A percentile compares a stretch with the other conserved stretches of the same genome.
These are phyloP conservation scores for Stephania cephalantha DNA, from an alignment of 164 flowering plant genomes.

Conservation along the genomic window DNA sequence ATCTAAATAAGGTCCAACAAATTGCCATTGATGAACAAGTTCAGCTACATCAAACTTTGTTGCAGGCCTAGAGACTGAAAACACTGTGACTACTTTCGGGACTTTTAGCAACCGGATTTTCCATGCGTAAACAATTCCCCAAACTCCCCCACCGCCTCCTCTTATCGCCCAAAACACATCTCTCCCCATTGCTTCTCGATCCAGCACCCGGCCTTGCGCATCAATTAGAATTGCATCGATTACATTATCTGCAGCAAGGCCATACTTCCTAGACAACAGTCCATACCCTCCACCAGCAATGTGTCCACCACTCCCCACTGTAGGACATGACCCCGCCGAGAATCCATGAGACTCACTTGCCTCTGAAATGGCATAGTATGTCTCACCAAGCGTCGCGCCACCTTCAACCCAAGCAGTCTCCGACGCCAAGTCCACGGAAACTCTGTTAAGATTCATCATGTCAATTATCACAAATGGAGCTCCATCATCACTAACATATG, in stretches of 20 bases:
- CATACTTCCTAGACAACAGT: conserved; percentile 25
- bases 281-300: conserved; percentile 33
- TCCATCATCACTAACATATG: conserved; percentile 9
- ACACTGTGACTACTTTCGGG: conserved; percentile 15
- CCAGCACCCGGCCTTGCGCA: conserved; percentile 13
- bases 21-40: conserved; percentile 24
- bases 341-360: conserved; percentile 20
- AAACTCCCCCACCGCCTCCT: conserved; percentile 23
- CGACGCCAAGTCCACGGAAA: conserved; percentile 16
- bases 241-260: conserved; percentile 28
- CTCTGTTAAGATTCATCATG: conserved; percentile 23
- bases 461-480: conserved; percentile 23
- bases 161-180: conserved; percentile 28
- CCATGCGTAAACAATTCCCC: conserved; percentile 25
- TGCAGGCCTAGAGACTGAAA: conserved; percentile 16
- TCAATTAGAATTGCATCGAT: conserved; percentile 23
- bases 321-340: conserved; percentile 30
- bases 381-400: conserved; percentile 33
- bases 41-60: conserved; percentile 5
- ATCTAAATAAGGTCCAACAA: conserved; percentile 9
- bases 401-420: conserved; percentile 28
- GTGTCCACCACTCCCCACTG: conserved; percentile 28
- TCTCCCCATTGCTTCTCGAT: conserved; percentile 23
- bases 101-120: conserved; percentile 15
- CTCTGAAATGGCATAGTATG: conserved; percentile 19